A percentile compares a stretch with the other conserved stretches of the same genome.
Conservation (phyloP, 805 yeast species). For the Cyberlindnera americana region DNA sequence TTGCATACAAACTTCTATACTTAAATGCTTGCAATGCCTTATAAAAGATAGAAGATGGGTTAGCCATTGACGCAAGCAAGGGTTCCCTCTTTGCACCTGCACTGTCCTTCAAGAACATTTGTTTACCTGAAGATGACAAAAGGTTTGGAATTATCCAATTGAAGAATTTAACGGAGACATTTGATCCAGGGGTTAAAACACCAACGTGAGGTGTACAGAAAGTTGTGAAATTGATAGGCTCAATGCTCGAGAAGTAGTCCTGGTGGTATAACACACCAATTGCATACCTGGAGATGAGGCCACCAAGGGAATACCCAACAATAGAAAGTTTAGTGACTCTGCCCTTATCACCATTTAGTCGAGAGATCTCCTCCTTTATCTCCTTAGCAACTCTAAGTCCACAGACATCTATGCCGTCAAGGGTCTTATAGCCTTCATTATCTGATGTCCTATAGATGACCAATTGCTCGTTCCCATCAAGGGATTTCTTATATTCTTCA, state of each 20-base stretch:
- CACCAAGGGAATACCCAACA: slow-evolving; percentile 84
- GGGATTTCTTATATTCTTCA: slow-evolving; percentile 19
- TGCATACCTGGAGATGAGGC: slow-evolving; percentile 73
- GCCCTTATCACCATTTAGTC: slow-evolving; percentile 23
- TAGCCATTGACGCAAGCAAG: slow-evolving; percentile 62
- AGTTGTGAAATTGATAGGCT: slow-evolving; percentile 56
- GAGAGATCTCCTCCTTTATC: slow-evolving; percentile 40
- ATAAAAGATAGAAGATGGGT: slow-evolving; percentile 54
- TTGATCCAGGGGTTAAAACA: slow-evolving; percentile 54
- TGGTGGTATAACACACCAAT: slow-evolving; percentile 62
- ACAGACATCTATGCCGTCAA: slow-evolving; percentile 85
- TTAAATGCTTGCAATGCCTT: slow-evolving; percentile 52
- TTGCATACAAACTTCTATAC: slow-evolving; percentile 61
- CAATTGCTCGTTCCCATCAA: slow-evolving; percentile 21
- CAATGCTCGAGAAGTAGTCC: slow-evolving; percentile 48
- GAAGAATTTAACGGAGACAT: slow-evolving; percentile 49
- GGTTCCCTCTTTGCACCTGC: slow-evolving; percentile 37
- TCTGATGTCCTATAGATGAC: slow-evolving; percentile 23
- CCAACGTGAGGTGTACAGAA: slow-evolving; percentile 74
- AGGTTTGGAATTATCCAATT: slow-evolving; percentile 61
- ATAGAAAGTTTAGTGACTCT: slow-evolving; percentile 64
- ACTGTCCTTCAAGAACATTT: slow-evolving; percentile 61
- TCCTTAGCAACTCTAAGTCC: slow-evolving; percentile 74
- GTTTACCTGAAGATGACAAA: slow-evolving; percentile 70
- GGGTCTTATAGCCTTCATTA: slow-evolving; percentile 61